Evolutionary conservation across 2,329 filamentous ascomycete species (phyloP), one percentile per base, ranked within the genome.

Genomic region (Colletotrichum sp.): DNA sequence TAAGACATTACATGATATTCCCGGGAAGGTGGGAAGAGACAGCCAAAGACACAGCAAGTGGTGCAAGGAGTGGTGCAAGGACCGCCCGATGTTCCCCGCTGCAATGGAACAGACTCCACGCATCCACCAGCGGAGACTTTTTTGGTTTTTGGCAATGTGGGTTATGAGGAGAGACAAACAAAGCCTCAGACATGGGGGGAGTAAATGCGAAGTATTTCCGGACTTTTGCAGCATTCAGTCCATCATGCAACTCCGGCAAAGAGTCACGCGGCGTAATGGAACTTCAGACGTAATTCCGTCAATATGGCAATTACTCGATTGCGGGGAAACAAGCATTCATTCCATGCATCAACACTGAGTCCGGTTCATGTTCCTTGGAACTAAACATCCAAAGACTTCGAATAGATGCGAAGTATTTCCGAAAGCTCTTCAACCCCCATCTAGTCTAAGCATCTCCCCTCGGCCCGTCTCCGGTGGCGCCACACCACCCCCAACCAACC

Each of bases 171-270:
- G 55, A 68, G 57, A 26, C 15, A 10, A 52, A 52, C 44, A 44
- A 64, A 59, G 32, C 36, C 52, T 68, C 24, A 21, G 44, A 30
- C 30, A 18, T 10, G n/a, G 66, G 18, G 15, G n/a, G n/a, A 15
- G 16, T 63, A 32, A 30, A 68, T 76, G 64, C 73, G 70, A 73
- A 73, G 70, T 76, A 73, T 65, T 24, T 76, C 73, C 73, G 73
- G 59, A 69, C 39, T 68, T 21, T 39, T 6, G 63, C 36, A n/a
- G 59, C 24, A n/a, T 12, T 21, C 39, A 49, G 39, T 49, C 3
- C n/a, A 15, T 6, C 30, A 32, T 10, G 21, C 26, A 57, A 63
- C 57, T 57, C 55, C 13, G 18, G 9, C 28, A 10, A 63, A 63
- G 39, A 55, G 39, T 18, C 28, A 55, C 44, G 4, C 9, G 18